phyloP scores from a whole-genome alignment of 2,329 filamentous ascomycete genomes.

The Hypoxylon sp. region DNA sequence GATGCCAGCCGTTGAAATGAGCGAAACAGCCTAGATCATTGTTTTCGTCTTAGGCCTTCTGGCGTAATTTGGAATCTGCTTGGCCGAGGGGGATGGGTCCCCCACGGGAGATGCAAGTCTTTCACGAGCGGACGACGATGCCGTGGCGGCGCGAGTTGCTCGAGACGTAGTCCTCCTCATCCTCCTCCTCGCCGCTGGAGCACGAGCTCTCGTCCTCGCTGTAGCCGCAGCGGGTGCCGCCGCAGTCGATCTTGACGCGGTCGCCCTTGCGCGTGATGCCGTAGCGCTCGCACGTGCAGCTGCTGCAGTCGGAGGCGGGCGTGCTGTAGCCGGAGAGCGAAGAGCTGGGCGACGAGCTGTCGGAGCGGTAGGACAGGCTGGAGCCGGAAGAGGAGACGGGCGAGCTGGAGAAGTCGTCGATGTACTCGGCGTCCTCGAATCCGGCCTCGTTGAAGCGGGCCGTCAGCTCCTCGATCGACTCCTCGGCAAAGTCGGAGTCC shows the following conservation, averaged over 20 bases:
- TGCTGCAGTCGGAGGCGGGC: slow-evolving; percentile 75
- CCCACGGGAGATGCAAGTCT: slow-evolving; percentile 37
- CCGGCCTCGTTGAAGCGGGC: slow-evolving; percentile 72
- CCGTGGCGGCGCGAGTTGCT: slow-evolving; percentile 69
- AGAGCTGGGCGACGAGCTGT: slow-evolving; percentile 77
- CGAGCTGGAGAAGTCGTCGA: slow-evolving; percentile 63
- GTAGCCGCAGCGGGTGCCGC: slow-evolving; percentile 86
- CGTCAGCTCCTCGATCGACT: slow-evolving; percentile 80
- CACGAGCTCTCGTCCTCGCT: slow-evolving; percentile 73
- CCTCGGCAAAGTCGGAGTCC: slow-evolving; percentile 75
- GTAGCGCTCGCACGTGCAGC: slow-evolving; percentile 94
- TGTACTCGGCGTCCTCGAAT: slow-evolving; percentile 65
- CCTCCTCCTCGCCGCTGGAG: slow-evolving; percentile 71
- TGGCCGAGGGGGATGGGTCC: slow-evolving; percentile 40
- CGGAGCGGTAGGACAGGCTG: slow-evolving; percentile 73
- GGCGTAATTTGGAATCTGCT: slow-evolving; percentile 37
- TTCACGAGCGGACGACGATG: slow-evolving; percentile 62
- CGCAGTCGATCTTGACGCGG: slow-evolving; percentile 95
- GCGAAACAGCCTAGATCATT: slow-evolving; percentile 43
- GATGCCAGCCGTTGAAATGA: slow-evolving; percentile 46
- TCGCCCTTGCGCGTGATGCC: slow-evolving; percentile 93
- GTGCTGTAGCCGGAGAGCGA: slow-evolving; percentile 81
- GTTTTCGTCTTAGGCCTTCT: slow-evolving; percentile 41
- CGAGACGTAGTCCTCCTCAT: slow-evolving; percentile 64
- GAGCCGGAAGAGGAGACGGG: slow-evolving; percentile 74